Base-by-base conservation (phyloP, 495 filamentous ascomycete genomes). In the Hypoxylon lienhwacheense region DNA sequence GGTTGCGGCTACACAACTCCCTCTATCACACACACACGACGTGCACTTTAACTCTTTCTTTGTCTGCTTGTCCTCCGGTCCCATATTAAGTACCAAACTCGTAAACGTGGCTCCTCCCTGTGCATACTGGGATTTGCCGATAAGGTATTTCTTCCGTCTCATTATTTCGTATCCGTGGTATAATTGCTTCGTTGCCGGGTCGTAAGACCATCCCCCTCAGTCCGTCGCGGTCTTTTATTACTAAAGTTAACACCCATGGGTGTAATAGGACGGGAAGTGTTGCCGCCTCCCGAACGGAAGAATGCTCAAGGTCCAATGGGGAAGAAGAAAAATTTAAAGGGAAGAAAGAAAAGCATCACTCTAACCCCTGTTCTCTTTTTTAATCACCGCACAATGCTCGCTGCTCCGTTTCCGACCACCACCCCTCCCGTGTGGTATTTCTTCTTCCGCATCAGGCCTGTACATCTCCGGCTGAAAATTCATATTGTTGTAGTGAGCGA, bases 391-490 rank as follows among this genome's bases (percentile, higher is more conserved):
- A 52, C 64, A 59, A 65, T 63, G 62, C 34, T 67, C 66, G 32
- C 64, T 74, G 35, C 68, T 72, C 61, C 70, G 70, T 61, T 75
- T 74, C 55, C 69, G 64, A 45, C 64, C 58, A 32, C 66, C 53
- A 5, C 31, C 36, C 41, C 52, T 68, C 50, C 50, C 58, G 29
- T 61, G 59, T n/a, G 69, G 65, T 51, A 58, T 63, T 15, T 74
- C 70, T 21, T 76, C 73, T 2, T 70, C 64, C 29, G 62, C 61
- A 5, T 69, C 73, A 12, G 75, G 75, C 40, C 67, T 71, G 60
- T 77, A 82, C 63, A 80, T 78, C 61, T 87, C 83, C 0, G 89
- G 89, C 58, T 91, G 88, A 58, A 95, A 95, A 60, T 92, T 85
- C 45, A 84, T 77, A 62, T 91, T 92, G 55, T 86, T 85, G 70